Base-by-base conservation (phyloP, 371 early-diverging fungal genomes). In the Syncephalastrum racemosum region DNA sequence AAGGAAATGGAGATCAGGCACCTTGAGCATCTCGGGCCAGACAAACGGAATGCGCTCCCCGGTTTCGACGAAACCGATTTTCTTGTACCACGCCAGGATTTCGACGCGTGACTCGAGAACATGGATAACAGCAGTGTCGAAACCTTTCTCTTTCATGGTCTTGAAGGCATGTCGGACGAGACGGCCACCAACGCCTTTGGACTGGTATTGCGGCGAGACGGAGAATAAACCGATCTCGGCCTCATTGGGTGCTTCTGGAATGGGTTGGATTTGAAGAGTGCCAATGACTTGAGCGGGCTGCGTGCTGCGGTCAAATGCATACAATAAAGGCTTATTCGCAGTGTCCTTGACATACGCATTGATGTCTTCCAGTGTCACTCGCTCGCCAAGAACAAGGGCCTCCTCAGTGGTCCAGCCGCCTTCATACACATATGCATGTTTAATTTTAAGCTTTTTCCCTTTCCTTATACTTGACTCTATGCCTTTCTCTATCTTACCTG, bases 41-140 rank as follows among this genome's bases (percentile, higher is more conserved):
- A 76, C 58, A 42, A 81, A 81, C 2, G 66, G 70, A 1, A 70
- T 48, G 39, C 49, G 18, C 41, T 79, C 80, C 23, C 84, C 84
- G 18, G 76, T 77, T 50, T 77, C 79, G 18, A 50, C 51, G 58
- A 81, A 83, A 13, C 84, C 84, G 14, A 83, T 60, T 36, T 77
- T 78, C 40, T 60, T 66, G 52, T 83, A 83, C 84, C 84, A 83
- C 16, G 27, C 39, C 46, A 83, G 59, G 42, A 83, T 61, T 36
- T 80, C 84, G 7, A 60, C 51, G 52, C 84, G 67, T 49, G 75
- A 73, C 49, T 74, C 69, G 13, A 83, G 64, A 1, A 81, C 84
- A 64, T 74, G 80, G n/a, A 81, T 71, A 3, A 71, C 53, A 12
- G 78, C 80, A 20, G 67, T 62, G 4, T 59, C 48, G 39, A 68